A percentile compares a stretch with the other conserved stretches of the same genome.
Conservation (phyloP, 2,329 filamentous ascomycete genomes). For the Fusarium algeriense region DNA sequence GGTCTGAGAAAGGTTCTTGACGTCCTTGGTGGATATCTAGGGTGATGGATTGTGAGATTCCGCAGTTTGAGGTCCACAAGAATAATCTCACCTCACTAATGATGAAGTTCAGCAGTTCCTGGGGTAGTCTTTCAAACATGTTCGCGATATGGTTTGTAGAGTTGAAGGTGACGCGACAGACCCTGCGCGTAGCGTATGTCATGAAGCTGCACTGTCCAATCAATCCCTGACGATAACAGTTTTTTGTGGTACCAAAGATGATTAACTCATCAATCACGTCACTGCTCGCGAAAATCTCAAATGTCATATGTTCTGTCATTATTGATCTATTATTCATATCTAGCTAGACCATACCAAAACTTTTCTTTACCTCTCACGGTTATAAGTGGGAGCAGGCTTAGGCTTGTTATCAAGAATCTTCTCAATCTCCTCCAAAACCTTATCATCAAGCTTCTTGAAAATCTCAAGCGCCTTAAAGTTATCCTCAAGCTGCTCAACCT, state of each 20-base stretch:
- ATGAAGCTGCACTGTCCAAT: not conserved
- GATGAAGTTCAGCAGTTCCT: not conserved
- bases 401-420: conserved; percentile 43
- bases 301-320: not conserved
- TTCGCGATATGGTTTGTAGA: not conserved
- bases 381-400: conserved; percentile 18
- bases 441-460: conserved; percentile 38
- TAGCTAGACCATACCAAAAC: not conserved
- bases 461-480: conserved; percentile 43
- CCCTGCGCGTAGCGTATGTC: too few relatives aligned
- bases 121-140: not conserved
- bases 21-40: not conserved
- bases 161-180: not conserved
- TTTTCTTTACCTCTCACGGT: conserved; percentile 36
- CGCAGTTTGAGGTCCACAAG: not conserved
- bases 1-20: not conserved
- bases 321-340: conserved; percentile 2
- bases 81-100: not conserved
- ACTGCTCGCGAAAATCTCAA: not conserved
- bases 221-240: not conserved
- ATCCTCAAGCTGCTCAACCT: conserved; percentile 45
- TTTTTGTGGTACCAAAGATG: not conserved
- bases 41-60: fast-evolving
- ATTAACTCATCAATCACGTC: not conserved
- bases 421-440: conserved; percentile 43